Percentiles rank a stretch among this genome's conserved stretches.
These are phyloP conservation scores for Tuber melanosporum DNA, from an alignment of 495 filamentous ascomycete species.

Conservation along the genomic window DNA sequence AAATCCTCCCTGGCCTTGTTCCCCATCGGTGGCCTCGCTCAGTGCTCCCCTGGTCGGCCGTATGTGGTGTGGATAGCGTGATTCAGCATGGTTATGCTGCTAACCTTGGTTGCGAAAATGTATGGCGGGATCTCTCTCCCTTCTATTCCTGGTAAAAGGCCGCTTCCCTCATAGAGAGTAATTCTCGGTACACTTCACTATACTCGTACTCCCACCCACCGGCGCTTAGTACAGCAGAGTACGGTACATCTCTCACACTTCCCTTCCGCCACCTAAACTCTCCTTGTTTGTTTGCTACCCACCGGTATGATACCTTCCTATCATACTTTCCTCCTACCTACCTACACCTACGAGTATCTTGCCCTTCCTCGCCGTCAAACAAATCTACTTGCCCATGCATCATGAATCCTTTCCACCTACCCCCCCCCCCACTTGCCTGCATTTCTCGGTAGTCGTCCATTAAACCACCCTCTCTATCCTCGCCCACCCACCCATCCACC, in stretches of 20 bases:
- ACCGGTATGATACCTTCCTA: neutral
- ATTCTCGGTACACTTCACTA: neutral
- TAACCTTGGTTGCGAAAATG: neutral
- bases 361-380: neutral
- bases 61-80: no score
- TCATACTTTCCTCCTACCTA: neutral
- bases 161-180: neutral
- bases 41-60: neutral
- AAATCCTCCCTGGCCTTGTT: neutral
- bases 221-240: neutral
- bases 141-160: neutral
- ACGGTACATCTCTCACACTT: neutral
- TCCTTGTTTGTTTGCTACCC: no score
- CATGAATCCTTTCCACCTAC: neutral
- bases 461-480: neutral
- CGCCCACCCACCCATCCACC: neutral
- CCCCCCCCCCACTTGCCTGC: neutral
- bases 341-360: neutral
- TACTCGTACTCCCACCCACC: neutral
- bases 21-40: neutral
- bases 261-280: neutral
- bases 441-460: neutral
- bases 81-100: neutral
- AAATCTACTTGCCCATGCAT: neutral
- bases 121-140: neutral